Conservation (phyloP, 345 rosid genomes). For the Reutealis trisperma region DNA sequence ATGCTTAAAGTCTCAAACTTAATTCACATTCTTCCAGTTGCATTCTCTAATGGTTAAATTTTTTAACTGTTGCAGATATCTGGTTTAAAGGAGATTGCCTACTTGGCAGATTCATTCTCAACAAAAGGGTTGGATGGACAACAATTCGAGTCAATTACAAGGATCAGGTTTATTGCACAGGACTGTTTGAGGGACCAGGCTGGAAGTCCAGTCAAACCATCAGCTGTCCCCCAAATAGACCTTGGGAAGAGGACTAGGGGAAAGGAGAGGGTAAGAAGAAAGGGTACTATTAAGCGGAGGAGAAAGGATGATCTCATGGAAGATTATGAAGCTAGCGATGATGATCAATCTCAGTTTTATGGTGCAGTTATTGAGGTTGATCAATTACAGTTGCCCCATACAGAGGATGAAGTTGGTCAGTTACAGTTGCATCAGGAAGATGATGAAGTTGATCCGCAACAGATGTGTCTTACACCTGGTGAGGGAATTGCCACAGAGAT, state of each 20-base stretch:
- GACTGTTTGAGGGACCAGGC: slow-evolving; percentile 38
- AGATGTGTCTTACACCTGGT: slow-evolving; percentile 7
- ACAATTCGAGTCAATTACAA: slow-evolving; percentile 37
- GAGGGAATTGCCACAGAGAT: slow-evolving; percentile 13
- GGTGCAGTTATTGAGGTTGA: slow-evolving; percentile 29
- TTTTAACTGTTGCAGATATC: slow-evolving; percentile 23
- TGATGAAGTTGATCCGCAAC: slow-evolving; percentile 18
- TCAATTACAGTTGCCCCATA: slow-evolving; percentile 20
- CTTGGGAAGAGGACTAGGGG: slow-evolving; percentile 28
- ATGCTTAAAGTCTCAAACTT: background rate
- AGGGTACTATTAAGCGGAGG: slow-evolving; percentile 26
- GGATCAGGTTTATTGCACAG: slow-evolving; percentile 38
- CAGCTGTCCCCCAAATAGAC: slow-evolving; percentile 23
- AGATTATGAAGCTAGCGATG: slow-evolving; percentile 28
- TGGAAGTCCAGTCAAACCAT: slow-evolving; percentile 22
- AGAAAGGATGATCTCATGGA: slow-evolving; percentile 25
- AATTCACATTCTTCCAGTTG: background rate
- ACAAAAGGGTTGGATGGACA: slow-evolving; percentile 34
- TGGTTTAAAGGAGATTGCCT: slow-evolving; percentile 33
- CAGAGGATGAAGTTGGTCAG: slow-evolving; percentile 18
- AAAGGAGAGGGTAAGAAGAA: slow-evolving; percentile 35
- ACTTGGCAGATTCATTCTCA: slow-evolving; percentile 32
- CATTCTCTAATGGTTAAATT: slow-evolving; percentile 3
- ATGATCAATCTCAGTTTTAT: slow-evolving; percentile 29
- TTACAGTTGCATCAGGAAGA: slow-evolving; percentile 20